Base-by-base conservation (phyloP, 192 early-diverging fungal species). In the Backusella sp. region DNA sequence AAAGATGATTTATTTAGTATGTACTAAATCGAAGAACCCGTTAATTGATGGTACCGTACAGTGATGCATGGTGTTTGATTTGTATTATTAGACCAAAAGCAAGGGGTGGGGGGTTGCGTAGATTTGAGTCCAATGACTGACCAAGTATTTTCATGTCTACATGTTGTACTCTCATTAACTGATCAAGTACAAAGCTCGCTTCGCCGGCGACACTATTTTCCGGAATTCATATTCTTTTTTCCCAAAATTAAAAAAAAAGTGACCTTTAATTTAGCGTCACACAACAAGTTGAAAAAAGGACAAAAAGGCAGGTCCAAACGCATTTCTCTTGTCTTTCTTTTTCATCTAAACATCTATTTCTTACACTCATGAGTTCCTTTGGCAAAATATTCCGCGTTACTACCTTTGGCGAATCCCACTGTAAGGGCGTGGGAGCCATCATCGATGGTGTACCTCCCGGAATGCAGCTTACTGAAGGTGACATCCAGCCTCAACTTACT, bases 341-440 rank as follows among this genome's bases (percentile, higher is more conserved):
- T 32, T 68, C 35, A 26, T 68, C 26, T 34, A 35, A 32, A 32
- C 66, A 35, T 32, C 34, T 32, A 0, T 9, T n/a, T 68, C n/a
- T 32, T 35, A 35, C 62, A 68, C 14, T 68, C 15, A 95, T 94
- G 95, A 92, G 90, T 72, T 90, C 91, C 6, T 96, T 96, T 86
- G 95, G 95, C 68, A 91, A 82, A 35, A 82, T 89, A 65, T 96
- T 90, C 85, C 89, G 94, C 67, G 93, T 97, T 34, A 96, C 95
- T 0, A 99, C 97, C 42, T 98, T 92, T 84, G 97, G 97, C 72
- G 97, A 99, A 86, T 97, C 96, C 42, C 97, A 99, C 87, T 98
- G 97, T 87, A 98, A 97, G 77, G 95, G 91, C 15, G 97, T 99
- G 4, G 97, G 97, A 59, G 96, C 96, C 71, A 96, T 99, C 73